These are phyloP conservation scores for Arabidopsis thaliana DNA, from an alignment of 345 rosid species.

Conservation along the genomic window TAIR10.1 NC_003076.8:2267001-2267500, in stretches of 20 bases:
- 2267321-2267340: not conserved
- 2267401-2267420: not conserved
- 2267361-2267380: not conserved
- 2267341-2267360: not conserved
- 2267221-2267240: not conserved
- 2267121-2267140: slow-evolving; percentile 36
- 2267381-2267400: not conserved
- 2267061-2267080: slow-evolving; percentile 39
- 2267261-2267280: slow-evolving; percentile 1
- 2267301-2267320: not conserved
- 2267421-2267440: not conserved
- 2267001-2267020: slow-evolving; percentile 49
- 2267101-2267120: slow-evolving; percentile 39
- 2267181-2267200: not conserved
- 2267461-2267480: not conserved
- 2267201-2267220: slow-evolving; percentile 47
- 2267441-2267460: not conserved
- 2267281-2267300: not conserved
- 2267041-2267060: slow-evolving; percentile 30
- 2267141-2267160: slow-evolving; percentile 11
- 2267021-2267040: slow-evolving; percentile 30
- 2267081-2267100: slow-evolving; percentile 41
- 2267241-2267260: not conserved
- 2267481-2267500: slow-evolving; percentile 2
- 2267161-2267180: not conserved